phyloP scores from a whole-genome alignment of 2,329 filamentous ascomycete genomes.

The Aspergillus neoniger region DNA sequence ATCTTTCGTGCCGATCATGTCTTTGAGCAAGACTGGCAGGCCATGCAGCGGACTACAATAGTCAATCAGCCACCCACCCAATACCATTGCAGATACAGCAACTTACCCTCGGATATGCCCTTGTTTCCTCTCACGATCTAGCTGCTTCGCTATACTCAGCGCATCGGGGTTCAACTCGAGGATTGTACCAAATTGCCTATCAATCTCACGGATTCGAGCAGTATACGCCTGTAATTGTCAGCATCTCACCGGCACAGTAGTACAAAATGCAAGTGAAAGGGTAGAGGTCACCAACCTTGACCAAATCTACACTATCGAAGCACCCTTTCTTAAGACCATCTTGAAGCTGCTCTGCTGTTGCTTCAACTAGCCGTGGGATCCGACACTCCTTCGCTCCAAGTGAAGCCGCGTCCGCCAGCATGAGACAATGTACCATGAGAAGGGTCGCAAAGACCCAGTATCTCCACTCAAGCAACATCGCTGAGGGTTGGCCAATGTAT shows the following conservation, averaged over 20 bases:
- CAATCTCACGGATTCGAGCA: constrained; percentile 55
- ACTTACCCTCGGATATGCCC: constrained; percentile 50
- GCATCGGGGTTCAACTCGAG: constrained; percentile 60
- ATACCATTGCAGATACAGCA: not conserved
- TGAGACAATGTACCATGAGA: not conserved
- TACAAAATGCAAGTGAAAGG: too few relatives aligned
- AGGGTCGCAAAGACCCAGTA: not conserved
- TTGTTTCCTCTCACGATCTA: constrained; percentile 52
- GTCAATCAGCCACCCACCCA: not conserved
- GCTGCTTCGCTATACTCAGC: constrained; percentile 48
- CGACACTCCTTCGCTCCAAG: constrained; percentile 7
- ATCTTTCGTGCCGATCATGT: constrained; percentile 66
- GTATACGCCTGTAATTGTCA: constrained; percentile 49
- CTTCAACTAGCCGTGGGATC: constrained; percentile 51
- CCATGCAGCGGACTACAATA: constrained; percentile 59
- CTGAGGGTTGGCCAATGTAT: not conserved
- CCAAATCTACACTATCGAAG: constrained; percentile 62
- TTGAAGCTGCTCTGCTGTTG: constrained; percentile 54
- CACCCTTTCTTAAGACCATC: constrained; percentile 51
- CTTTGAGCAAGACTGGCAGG: constrained; percentile 66
- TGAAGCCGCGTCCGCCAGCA: not conserved
- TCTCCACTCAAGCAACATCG: not conserved
- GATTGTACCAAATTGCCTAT: constrained; percentile 54
- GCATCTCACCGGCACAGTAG: too few relatives aligned
- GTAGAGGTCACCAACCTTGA: constrained; percentile 33